phyloP scores from a whole-genome alignment of 139 green algal genomes.

The Picocystis salinarum region DNA sequence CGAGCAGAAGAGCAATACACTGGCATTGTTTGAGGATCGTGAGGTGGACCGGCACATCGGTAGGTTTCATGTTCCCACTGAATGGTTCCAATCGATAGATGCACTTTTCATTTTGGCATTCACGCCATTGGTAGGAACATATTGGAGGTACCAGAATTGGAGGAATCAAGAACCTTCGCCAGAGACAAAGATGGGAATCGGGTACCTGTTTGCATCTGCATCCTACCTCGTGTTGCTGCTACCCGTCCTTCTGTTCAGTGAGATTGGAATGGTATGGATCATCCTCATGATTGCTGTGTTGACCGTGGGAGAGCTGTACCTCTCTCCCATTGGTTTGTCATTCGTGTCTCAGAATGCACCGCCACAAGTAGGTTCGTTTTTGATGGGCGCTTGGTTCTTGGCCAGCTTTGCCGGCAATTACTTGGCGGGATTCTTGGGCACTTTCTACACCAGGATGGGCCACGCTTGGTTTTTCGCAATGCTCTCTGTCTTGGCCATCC shows the following conservation, averaged over 20 bases:
- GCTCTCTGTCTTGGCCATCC: too few species aligned
- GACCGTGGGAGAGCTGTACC: conserved; percentile 11
- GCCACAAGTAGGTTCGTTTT: not conserved
- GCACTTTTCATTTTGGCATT: conserved; percentile 7
- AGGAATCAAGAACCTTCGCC: not conserved
- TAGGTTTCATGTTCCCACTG: conserved; percentile 2
- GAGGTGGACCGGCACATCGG: not conserved
- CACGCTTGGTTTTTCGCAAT: too few species aligned
- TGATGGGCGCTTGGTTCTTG: conserved; percentile 6
- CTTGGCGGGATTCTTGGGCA: too few species aligned
- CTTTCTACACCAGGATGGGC: too few species aligned
- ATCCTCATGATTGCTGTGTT: conserved; percentile 1
- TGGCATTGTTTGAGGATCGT: conserved; percentile 4
- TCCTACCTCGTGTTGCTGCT: conserved; percentile 5
- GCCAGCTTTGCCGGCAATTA: too few species aligned
- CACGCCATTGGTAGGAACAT: conserved; percentile 4
- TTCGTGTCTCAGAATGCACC: conserved; percentile 6
- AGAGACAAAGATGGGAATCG: conserved; percentile 12
- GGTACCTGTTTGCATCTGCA: not conserved
- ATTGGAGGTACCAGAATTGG: conserved; percentile 1
- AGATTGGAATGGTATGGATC: conserved; percentile 3
- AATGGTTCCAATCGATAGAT: conserved; percentile 10
- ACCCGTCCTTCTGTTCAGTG: not conserved
- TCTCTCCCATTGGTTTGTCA: conserved; percentile 6
- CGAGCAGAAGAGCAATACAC: conserved; percentile 11